Conservation (phyloP, 768 basidiomycete species). For the Rhizopogon vinicolor region DNA sequence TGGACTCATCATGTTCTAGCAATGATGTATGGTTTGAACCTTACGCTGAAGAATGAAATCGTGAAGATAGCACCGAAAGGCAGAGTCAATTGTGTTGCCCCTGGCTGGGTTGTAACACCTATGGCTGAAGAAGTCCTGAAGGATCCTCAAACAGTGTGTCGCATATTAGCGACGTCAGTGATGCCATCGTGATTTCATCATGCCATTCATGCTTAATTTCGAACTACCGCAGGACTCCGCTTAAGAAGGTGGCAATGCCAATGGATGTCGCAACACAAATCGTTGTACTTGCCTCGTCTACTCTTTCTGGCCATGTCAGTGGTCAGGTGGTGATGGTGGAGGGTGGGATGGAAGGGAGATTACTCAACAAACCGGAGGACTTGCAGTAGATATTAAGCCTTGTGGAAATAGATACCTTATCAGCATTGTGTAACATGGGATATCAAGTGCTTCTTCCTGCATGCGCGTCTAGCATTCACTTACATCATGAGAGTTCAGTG, state of each 20-base stretch:
- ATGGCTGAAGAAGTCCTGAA: slow-evolving; percentile 57
- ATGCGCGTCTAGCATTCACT: too few species aligned
- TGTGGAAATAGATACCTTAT: neutral
- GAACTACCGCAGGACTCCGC: slow-evolving; percentile 46
- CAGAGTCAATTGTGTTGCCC: slow-evolving; percentile 66
- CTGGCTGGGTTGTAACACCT: slow-evolving; percentile 65
- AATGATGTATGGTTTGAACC: slow-evolving; percentile 68
- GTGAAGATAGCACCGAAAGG: slow-evolving; percentile 68
- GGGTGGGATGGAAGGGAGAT: slow-evolving; percentile 77
- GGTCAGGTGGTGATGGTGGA: slow-evolving; percentile 69
- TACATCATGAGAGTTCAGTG: neutral
- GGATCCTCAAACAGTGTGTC: slow-evolving; percentile 49
- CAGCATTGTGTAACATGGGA: neutral
- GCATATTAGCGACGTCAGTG: slow-evolving; percentile 63
- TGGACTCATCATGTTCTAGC: slow-evolving; percentile 28
- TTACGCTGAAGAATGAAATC: slow-evolving; percentile 76
- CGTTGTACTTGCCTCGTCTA: slow-evolving; percentile 52
- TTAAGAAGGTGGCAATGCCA: slow-evolving; percentile 63
- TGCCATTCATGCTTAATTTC: neutral
- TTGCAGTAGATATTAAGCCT: slow-evolving; percentile 1
- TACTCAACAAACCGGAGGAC: slow-evolving; percentile 40
- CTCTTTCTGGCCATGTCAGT: slow-evolving; percentile 64
- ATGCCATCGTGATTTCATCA: neutral
- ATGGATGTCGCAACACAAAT: slow-evolving; percentile 65
- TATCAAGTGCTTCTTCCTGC: neutral